phyloP scores from a whole-genome alignment of 2,329 filamentous ascomycete species.

The Epichloe typhina region DNA sequence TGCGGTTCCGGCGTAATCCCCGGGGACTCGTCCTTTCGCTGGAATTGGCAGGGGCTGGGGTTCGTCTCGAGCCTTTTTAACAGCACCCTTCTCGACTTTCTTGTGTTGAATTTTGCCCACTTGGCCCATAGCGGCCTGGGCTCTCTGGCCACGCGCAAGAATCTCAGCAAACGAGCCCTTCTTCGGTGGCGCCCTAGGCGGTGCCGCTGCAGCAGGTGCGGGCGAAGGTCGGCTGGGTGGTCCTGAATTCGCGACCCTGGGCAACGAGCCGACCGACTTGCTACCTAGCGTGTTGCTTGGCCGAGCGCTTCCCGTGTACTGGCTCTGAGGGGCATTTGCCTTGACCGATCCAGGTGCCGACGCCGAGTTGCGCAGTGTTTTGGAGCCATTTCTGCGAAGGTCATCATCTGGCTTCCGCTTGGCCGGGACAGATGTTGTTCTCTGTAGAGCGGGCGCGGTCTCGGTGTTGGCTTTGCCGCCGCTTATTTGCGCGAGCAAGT shows the following conservation, averaged over 20 bases:
- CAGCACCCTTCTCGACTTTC: constrained; percentile 49
- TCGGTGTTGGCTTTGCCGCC: constrained; percentile 34
- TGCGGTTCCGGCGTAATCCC: constrained; percentile 20
- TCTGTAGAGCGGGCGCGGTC: constrained; percentile 17
- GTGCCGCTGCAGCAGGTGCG: constrained; percentile 20
- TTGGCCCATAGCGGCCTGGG: constrained; percentile 45
- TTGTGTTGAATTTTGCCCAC: constrained; percentile 66
- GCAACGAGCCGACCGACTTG: constrained; percentile 13
- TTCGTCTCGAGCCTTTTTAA: constrained; percentile 34
- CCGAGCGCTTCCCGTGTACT: constrained; percentile 3
- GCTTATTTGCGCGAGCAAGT: constrained; percentile 41
- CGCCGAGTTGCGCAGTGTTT: constrained; percentile 23
- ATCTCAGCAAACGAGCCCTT: constrained; percentile 65
- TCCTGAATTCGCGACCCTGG: constrained; percentile 9
- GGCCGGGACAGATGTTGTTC: constrained; percentile 15
- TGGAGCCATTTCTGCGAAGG: constrained; percentile 25
- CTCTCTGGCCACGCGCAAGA: constrained; percentile 56
- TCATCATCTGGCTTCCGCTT: constrained; percentile 49
- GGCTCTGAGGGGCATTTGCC: neutral
- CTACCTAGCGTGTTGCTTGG: constrained; percentile 12
- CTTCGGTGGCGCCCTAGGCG: constrained; percentile 41
- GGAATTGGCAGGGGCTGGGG: constrained; percentile 11
- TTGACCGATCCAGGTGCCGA: neutral
- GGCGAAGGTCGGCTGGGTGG: constrained; percentile 13
- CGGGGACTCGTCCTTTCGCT: constrained; percentile 13